Percentiles rank a stretch among this genome's conserved stretches.
Evolutionary conservation across 75 land plant species (phyloP).

Genomic region (Isoetes taiwanensis): DNA sequence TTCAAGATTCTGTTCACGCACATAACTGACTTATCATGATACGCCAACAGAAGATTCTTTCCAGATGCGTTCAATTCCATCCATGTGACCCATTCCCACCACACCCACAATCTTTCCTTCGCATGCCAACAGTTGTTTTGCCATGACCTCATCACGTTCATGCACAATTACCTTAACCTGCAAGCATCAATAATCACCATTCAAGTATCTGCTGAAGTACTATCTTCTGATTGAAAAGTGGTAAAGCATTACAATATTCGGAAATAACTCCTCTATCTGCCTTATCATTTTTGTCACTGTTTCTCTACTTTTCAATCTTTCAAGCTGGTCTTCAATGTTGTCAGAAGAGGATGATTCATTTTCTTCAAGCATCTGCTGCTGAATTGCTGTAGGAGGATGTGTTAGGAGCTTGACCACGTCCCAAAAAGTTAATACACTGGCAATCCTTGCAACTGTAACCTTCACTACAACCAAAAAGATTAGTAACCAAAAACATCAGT

Average conservation of each 20-base stretch:
- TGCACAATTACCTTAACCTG: constrained; percentile 27
- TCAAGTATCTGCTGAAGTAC: too few species aligned
- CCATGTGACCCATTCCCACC: constrained; percentile 38
- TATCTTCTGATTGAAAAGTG: too few species aligned
- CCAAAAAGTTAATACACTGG: constrained; percentile 13
- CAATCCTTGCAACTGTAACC: constrained; percentile 18
- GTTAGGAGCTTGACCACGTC: constrained; percentile 14
- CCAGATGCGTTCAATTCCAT: constrained; percentile 31
- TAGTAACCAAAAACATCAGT: neutral
- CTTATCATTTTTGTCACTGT: constrained; percentile 16
- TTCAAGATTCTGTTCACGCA: too few species aligned
- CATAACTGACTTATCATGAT: too few species aligned
- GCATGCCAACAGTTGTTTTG: constrained; percentile 14
- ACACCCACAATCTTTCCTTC: constrained; percentile 34
- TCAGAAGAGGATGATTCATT: constrained; percentile 3
- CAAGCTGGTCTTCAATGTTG: constrained; percentile 8
- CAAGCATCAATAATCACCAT: neutral
- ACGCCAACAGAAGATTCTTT: too few species aligned
- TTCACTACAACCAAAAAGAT: neutral
- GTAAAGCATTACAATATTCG: constrained; percentile 19
- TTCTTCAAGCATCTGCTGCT: constrained; percentile 5
- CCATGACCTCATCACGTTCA: constrained; percentile 23
- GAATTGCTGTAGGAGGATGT: constrained; percentile 1
- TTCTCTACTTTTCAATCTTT: constrained; percentile 19
- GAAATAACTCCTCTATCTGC: constrained; percentile 18